A percentile compares a stretch with the other conserved stretches of the same genome.
Evolutionary conservation across 169 alveolate species (phyloP).

Genomic region (Plasmodium gonderi): DNA sequence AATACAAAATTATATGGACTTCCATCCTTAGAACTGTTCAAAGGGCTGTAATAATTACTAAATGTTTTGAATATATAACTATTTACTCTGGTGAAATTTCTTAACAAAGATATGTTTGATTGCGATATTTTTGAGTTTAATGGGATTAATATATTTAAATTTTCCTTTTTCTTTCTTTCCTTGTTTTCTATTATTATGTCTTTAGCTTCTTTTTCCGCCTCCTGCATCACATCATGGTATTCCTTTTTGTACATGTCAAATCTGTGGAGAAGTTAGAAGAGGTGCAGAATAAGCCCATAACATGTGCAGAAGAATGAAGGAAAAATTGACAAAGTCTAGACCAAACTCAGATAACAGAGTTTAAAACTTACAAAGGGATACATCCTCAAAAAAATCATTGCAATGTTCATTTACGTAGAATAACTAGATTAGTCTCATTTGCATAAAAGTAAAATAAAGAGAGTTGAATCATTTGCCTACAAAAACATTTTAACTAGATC

Average conservation of each 20-base stretch:
- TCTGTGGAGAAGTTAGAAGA: neutral
- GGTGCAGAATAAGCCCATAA: neutral
- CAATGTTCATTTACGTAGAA: too few relatives aligned
- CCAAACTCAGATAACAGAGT: too few relatives aligned
- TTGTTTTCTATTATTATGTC: neutral
- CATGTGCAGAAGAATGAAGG: neutral
- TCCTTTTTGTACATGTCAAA: neutral
- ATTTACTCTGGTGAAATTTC: conserved; percentile 60
- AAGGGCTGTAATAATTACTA: conserved; percentile 60
- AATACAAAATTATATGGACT: neutral
- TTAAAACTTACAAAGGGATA: neutral
- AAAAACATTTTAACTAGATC: too few relatives aligned
- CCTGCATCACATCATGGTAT: neutral
- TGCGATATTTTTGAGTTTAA: neutral
- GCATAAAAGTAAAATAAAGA: too few relatives aligned
- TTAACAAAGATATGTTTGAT: conserved; percentile 32
- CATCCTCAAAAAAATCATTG: too few relatives aligned
- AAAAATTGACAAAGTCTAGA: too few relatives aligned
- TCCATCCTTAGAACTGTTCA: neutral
- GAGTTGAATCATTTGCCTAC: too few relatives aligned
- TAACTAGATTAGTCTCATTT: too few relatives aligned
- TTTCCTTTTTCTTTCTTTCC: neutral
- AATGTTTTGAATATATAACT: conserved; percentile 18
- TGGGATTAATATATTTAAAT: neutral
- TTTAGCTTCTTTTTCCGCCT: conserved; percentile 18